These are phyloP conservation scores for Botrytis sinoallii DNA, from an alignment of 2,329 filamentous ascomycete species.

Conservation along the genomic window DNA sequence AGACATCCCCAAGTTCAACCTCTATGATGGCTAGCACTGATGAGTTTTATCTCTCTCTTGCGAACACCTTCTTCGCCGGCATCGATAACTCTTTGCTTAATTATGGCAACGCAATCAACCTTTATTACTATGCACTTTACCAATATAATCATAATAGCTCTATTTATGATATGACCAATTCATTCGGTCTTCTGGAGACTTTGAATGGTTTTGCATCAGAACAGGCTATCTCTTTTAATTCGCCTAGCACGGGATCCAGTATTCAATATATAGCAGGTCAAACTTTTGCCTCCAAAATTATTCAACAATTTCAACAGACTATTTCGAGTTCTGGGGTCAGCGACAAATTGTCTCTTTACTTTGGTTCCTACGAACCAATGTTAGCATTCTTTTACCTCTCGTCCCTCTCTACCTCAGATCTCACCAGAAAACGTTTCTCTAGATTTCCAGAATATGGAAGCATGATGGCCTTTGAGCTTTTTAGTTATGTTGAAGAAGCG, in stretches of 20 bases:
- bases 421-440: slow-evolving; percentile 47
- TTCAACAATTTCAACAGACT: slow-evolving; percentile 41
- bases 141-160: slow-evolving; percentile 51
- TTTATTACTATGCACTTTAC: slow-evolving; percentile 57
- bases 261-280: slow-evolving; percentile 49
- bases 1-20: slow-evolving; percentile 15
- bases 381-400: slow-evolving; percentile 53
- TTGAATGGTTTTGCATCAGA: slow-evolving; percentile 58
- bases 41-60: slow-evolving; percentile 31
- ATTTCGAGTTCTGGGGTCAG: slow-evolving; percentile 41
- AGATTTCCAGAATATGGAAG: slow-evolving; percentile 65
- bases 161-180: slow-evolving; percentile 43
- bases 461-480: slow-evolving; percentile 70
- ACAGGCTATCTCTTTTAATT: slow-evolving; percentile 61
- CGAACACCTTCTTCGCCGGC: slow-evolving; percentile 25
- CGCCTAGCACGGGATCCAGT: slow-evolving; percentile 52
- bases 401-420: slow-evolving; percentile 40
- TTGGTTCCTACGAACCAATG: slow-evolving; percentile 55
- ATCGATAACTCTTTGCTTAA: slow-evolving; percentile 26
- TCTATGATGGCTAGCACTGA: neutral
- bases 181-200: slow-evolving; percentile 49
- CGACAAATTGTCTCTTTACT: slow-evolving; percentile 51
- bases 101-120: slow-evolving; percentile 51
- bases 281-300: slow-evolving; percentile 48
- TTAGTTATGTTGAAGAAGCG: slow-evolving; percentile 39